Evolutionary conservation across 352 stramenopile genomes (phyloP), one percentile per base, ranked within the genome.

Genomic region (Plasmopara muralis): DNA sequence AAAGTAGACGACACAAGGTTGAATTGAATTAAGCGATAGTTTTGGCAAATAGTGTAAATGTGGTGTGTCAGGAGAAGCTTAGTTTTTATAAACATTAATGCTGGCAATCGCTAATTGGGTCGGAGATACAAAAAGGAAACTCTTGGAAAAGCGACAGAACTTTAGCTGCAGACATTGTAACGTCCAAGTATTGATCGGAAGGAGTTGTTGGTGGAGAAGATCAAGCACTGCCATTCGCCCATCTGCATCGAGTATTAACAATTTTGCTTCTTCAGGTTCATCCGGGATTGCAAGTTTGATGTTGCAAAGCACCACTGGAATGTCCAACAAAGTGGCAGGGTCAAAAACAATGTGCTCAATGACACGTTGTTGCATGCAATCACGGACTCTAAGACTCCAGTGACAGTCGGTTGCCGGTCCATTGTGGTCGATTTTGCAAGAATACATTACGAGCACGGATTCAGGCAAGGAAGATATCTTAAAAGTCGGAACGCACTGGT

Each of bases 301-400:
- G 25, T 35, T 49, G 18, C 35, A 33, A 40, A 70, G 37, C 6
- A 38, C 9, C 2, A 51, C 43, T 25, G 58, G 40, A 9, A 0
- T 18, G 1, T 4, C 37, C 10, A 62, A 43, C 12, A 29, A 9
- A 12, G n/a, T 46, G 30, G 39, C 35, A n/a, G n/a, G 2, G 10
- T 46, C 49, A 3, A 81, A 48, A n/a, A 51, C 35, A 10, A 78
- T 43, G 2, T 66, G 63, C 30, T 64, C 63, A 0, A 68, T 49
- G 20, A 67, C 53, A 25, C 40, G 8, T 9, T 57, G 56, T 35
- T 72, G 58, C 5, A 47, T 6, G 18, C 67, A 78, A 39, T 78
- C 66, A n/a, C 71, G 71, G 33, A 81, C 34, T 33, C 74, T 68
- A 13, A 81, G 33, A 29, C 64, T 57, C 59, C 66, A 47, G 10